Percentiles rank a stretch among this genome's conserved stretches.
Conservation (phyloP, 805 yeast genomes). For the Komagataella ulmi region DNA sequence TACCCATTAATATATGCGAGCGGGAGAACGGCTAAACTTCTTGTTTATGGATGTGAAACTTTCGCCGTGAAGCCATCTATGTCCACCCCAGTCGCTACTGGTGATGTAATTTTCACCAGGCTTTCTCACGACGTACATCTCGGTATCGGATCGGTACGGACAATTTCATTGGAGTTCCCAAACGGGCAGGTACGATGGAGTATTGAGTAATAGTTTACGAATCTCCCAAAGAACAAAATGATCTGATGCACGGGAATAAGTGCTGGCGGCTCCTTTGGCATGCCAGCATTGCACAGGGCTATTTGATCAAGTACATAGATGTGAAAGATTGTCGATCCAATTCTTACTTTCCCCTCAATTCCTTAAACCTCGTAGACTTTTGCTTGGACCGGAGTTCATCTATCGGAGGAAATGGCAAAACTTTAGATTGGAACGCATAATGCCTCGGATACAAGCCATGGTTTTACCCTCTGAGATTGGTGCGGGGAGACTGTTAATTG, state of each 20-base stretch:
- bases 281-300: neutral
- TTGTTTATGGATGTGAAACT: neutral
- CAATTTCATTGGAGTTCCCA: neutral
- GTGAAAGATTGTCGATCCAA: too few species aligned
- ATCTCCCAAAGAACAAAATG: neutral
- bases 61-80: neutral
- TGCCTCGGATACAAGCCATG: neutral
- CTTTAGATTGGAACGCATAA: neutral
- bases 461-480: neutral
- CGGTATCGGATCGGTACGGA: neutral
- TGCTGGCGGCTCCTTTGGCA: neutral
- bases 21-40: neutral
- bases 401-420: too few species aligned
- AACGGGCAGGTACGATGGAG: neutral
- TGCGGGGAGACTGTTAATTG: neutral
- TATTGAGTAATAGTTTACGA: neutral
- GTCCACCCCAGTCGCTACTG: neutral
- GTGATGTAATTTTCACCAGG: neutral
- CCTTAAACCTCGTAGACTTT: neutral
- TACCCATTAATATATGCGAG: neutral
- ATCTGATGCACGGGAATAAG: neutral
- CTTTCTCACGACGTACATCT: neutral
- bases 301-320: neutral
- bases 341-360: too few species aligned
- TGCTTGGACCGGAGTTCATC: neutral